Base-by-base conservation (phyloP, 345 rosid genomes). In the Draba incana region DNA sequence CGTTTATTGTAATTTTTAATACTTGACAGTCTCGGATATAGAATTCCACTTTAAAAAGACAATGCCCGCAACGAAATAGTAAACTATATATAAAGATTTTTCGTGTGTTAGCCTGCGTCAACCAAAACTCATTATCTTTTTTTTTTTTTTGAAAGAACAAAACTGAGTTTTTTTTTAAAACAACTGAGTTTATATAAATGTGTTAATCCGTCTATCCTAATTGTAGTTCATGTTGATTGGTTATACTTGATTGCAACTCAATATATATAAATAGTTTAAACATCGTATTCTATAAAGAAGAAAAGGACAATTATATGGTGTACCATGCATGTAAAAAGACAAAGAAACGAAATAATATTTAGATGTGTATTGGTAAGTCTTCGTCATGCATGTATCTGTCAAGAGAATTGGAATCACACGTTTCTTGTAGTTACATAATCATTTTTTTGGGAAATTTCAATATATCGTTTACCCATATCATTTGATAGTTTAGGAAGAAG, bases 341-440 rank as follows among this genome's bases (percentile, higher is more conserved):
- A 37, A 48, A 25, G 6, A 50, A 50, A 50, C 48, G 38, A 15
- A 15, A 50, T 24, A 49, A 23, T 37, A 35, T 37, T 64, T 7
- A 20, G 35, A 51, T 39, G 46, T 50, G 14, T 25, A 50, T 64
- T 38, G 55, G 67, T 62, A 47, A 33, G 54, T 46, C 54, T 8
- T 46, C 53, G 42, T 46, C 66, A 30, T 62, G 39, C 39, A 62
- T 45, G 16, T 62, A 62, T 10, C 54, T 45, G 54, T 62, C 31
- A 8, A 47, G 68, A 16, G 56, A 20, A 37, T 13, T 48, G 45
- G 20, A 13, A 35, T 48, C 23, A 48, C 35, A 63, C 56, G 68
- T 48, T 63, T 63, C 45, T 48, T 63, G 39, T 7, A 24, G 10
- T 49, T 39, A 39, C 49, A 39, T 51, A 65, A 25, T 51, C 38